phyloP scores from a whole-genome alignment of 2,329 filamentous ascomycete species.

The Epichloe aotearoae region DNA sequence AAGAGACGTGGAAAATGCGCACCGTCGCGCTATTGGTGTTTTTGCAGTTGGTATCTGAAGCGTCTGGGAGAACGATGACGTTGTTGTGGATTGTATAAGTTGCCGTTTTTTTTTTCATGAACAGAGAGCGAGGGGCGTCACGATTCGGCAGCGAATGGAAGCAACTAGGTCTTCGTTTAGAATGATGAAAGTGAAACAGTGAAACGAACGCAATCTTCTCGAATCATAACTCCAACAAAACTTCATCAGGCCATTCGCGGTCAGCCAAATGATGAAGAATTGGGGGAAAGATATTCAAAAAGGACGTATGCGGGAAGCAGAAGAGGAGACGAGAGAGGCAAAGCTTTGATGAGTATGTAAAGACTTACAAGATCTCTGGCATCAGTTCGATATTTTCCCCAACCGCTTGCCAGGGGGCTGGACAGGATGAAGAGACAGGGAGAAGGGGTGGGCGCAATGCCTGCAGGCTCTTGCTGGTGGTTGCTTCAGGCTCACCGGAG shows the following conservation, averaged over 20 bases:
- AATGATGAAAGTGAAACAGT: not conserved
- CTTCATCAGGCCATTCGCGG: not conserved
- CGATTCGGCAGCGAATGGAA: not conserved
- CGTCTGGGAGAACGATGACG: not conserved
- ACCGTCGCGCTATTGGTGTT: too few relatives aligned
- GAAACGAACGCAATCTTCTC: not conserved
- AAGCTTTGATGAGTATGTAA: not conserved
- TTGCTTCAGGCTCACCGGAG: not conserved
- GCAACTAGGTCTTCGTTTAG: not conserved
- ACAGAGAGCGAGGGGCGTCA: not conserved
- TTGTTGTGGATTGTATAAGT: not conserved
- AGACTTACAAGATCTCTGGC: constrained; percentile 7
- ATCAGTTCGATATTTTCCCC: constrained; percentile 8
- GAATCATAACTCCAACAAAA: not conserved
- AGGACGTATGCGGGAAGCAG: not conserved
- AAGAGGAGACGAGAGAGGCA: not conserved
- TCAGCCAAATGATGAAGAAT: not conserved
- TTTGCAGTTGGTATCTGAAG: too few relatives aligned
- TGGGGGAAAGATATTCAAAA: not conserved
- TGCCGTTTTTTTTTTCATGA: not conserved
- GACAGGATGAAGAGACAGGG: constrained; percentile 1
- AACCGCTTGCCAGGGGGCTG: constrained; percentile 3
- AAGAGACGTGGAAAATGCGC: too few relatives aligned
- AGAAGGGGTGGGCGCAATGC: not conserved
- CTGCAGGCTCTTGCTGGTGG: not conserved